Percentiles rank a stretch among this genome's conserved stretches.
Evolutionary conservation across 805 yeast genomes (phyloP).

Genomic region (Teunomyces aglyptinius): DNA sequence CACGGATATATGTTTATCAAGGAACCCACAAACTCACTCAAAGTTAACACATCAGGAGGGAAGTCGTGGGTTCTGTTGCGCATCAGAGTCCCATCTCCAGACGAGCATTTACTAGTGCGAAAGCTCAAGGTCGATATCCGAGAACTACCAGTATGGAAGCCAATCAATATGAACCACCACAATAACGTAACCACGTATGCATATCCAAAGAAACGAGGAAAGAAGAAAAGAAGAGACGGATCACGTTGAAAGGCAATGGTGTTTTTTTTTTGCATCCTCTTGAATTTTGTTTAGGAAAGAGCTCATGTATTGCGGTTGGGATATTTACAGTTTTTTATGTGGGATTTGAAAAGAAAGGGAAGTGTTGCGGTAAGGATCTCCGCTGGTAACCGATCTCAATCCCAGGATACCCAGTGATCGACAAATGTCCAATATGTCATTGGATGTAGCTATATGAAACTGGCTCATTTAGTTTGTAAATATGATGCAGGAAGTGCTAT

Average conservation of each 20-base stretch:
- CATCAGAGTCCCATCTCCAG: conserved; percentile 15
- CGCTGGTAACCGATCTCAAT: too few relatives aligned
- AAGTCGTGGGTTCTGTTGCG: conserved; percentile 28
- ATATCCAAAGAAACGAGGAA: conserved; percentile 1
- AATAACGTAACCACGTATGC: not conserved
- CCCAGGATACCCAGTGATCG: too few relatives aligned
- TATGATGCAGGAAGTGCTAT: too few relatives aligned
- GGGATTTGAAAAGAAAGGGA: too few relatives aligned
- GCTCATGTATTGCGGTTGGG: not conserved
- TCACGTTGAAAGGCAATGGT: not conserved
- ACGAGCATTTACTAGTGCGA: conserved; percentile 3
- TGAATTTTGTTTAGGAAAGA: not conserved
- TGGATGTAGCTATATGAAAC: too few relatives aligned
- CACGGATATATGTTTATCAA: conserved; percentile 36
- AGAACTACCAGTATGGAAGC: conserved; percentile 26
- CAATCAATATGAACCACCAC: conserved; percentile 14
- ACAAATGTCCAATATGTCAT: too few relatives aligned
- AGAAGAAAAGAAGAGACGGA: conserved; percentile 3
- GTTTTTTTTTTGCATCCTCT: not conserved
- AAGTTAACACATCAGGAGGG: conserved; percentile 22
- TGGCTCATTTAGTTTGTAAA: too few relatives aligned
- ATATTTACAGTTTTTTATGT: not conserved
- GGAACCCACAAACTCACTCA: conserved; percentile 28
- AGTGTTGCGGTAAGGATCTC: too few relatives aligned
- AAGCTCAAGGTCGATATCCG: conserved; percentile 27